Conservation (phyloP, 2,329 filamentous ascomycete species). For the Trichoderma polysporum region DNA sequence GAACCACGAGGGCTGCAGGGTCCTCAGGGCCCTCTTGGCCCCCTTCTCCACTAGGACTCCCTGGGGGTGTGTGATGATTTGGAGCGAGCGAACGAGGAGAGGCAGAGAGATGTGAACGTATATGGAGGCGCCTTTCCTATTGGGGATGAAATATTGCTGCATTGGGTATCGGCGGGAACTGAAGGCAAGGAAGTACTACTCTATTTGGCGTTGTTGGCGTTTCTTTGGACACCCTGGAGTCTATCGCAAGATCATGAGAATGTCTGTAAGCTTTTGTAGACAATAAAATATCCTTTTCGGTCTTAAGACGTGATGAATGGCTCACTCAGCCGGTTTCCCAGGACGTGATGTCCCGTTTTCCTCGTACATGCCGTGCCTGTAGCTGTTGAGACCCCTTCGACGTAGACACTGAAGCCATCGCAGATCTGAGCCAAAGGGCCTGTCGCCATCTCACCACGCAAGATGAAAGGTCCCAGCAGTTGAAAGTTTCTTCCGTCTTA, state of each 20-base stretch:
- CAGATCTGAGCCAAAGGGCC: not conserved
- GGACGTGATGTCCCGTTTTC: not conserved
- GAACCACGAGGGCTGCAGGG: slow-evolving; percentile 28
- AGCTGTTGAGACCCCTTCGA: not conserved
- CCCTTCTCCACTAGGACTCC: slow-evolving; percentile 3
- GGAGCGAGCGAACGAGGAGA: not conserved
- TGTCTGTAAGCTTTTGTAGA: slow-evolving; percentile 18
- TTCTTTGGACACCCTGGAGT: slow-evolving; percentile 26
- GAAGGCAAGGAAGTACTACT: slow-evolving; percentile 23
- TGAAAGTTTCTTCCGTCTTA: not conserved
- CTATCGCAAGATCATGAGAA: slow-evolving; percentile 6
- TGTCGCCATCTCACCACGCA: not conserved
- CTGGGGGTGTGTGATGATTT: not conserved
- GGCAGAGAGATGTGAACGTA: not conserved
- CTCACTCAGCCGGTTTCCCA: not conserved
- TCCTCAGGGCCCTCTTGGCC: not conserved
- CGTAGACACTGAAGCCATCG: not conserved
- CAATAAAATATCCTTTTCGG: slow-evolving; percentile 11
- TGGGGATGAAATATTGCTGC: slow-evolving; percentile 34
- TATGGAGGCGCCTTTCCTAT: slow-evolving; percentile 34
- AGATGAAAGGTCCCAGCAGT: not conserved
- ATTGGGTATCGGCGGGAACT: slow-evolving; percentile 31
- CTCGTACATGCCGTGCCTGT: not conserved
- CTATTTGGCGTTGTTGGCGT: slow-evolving; percentile 27
- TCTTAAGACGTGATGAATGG: not conserved